Base-by-base conservation (phyloP, 805 yeast species). In the Kodamaea hsintzibuensis region DNA sequence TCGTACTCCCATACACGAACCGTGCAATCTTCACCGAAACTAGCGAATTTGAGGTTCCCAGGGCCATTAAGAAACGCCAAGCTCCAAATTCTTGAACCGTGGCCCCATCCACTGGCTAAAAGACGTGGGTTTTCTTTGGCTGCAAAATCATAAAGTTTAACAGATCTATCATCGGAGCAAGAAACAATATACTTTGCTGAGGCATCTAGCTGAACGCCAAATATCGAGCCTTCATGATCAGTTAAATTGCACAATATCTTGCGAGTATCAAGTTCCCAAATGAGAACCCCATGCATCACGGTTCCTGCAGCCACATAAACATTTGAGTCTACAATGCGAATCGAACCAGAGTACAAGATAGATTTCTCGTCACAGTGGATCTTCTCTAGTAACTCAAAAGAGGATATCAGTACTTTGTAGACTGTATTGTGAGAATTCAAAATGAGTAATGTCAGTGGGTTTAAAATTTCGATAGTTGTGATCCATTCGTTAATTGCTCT, bases 151-250 rank as follows among this genome's bases (percentile, higher is more conserved):
- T 91, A 91, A 5, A 93, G 66, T 54, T 85, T 86, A 52, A 95
- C 84, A 0, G 97, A 89, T 57, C 99, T 78, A 65, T 93, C 99
- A 68, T 95, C 98, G 0, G 98, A 93, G 66, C 99, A 95, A 48
- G 93, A 85, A 1, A 86, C 84, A 7, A 90, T 71, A 53, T 71
- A 77, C 45, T 72, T 66, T 4, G 87, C 89, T 50, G 78, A 73
- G 0, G 66, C 57, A 55, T 89, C 88, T 35, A 88, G 74, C 14
- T 78, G 78, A 3, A 91, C 91, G 27, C 88, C 89, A 69, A 95
- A 93, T 27, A 93, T 91, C 0, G 97, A 89, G 1, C 99, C 99
- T 66, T 87, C 91, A 71, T 95, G 99, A 0, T 86, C 88, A 0
- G 80, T 79, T 50, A 93, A 73, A 38, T 78, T 79, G 60, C 84